Percentiles rank a stretch among this genome's conserved stretches.
phyloP scores from a whole-genome alignment of 129 eudicot genomes.

The Solidago caesia region DNA sequence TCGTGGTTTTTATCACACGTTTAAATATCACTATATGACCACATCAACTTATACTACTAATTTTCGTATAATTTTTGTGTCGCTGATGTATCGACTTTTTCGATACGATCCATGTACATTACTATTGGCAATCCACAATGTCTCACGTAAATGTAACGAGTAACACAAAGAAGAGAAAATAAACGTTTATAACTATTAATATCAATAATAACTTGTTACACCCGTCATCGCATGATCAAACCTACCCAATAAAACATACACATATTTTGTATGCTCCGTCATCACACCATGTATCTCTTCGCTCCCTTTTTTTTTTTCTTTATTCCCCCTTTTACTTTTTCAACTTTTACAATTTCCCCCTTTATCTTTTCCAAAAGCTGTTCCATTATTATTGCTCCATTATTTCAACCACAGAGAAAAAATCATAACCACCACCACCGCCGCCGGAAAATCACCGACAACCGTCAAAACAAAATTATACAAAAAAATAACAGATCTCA shows the following conservation, averaged over 20 bases:
- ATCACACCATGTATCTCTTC: background rate
- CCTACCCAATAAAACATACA: slow-evolving; percentile 17
- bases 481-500: background rate
- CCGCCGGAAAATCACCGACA: slow-evolving; percentile 16
- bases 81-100: too few relatives aligned
- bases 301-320: background rate
- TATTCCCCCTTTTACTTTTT: slow-evolving; percentile 27
- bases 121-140: background rate
- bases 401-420: slow-evolving; percentile 19
- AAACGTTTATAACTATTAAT: too few relatives aligned
- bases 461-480: background rate
- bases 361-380: slow-evolving; percentile 34
- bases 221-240: slow-evolving; percentile 25
- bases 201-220: slow-evolving; percentile 1
- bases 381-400: slow-evolving; percentile 23
- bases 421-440: background rate
- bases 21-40: too few relatives aligned
- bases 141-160: slow-evolving; percentile 11
- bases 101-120: too few relatives aligned
- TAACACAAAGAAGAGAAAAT: background rate
- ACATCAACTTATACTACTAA: too few relatives aligned
- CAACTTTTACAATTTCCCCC: slow-evolving; percentile 18
- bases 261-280: slow-evolving; percentile 25
- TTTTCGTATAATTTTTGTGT: too few relatives aligned
- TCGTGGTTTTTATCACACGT: too few relatives aligned